Evolutionary conservation across 2,329 filamentous ascomycete genomes (phyloP).

Genomic region (Xylariaceae sp.): DNA sequence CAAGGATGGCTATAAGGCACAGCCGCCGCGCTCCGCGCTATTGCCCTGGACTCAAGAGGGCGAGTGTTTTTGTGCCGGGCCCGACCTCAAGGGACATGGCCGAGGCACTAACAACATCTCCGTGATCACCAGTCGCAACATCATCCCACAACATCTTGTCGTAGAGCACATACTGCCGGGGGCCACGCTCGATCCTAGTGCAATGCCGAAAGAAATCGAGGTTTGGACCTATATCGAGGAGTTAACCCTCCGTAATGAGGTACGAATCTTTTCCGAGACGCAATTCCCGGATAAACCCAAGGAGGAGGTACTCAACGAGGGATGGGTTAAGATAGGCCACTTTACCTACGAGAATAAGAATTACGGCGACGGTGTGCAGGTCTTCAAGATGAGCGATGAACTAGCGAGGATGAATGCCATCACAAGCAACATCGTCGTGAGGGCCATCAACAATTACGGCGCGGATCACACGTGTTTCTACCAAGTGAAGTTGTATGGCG

Average conservation of each 20-base stretch:
- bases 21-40: constrained; percentile 64
- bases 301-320: constrained; percentile 42
- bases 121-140: constrained; percentile 62
- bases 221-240: constrained; percentile 69
- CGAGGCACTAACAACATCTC: constrained; percentile 67
- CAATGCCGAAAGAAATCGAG: constrained; percentile 73
- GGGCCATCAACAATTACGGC: constrained; percentile 66
- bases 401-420: constrained; percentile 54
- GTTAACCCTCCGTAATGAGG: constrained; percentile 46
- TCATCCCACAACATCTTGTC: constrained; percentile 73
- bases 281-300: constrained; percentile 47
- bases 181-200: constrained; percentile 65
- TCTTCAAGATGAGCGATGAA: constrained; percentile 60
- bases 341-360: constrained; percentile 60
- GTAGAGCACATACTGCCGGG: constrained; percentile 73
- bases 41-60: constrained; percentile 76
- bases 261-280: constrained; percentile 51
- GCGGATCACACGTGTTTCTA: constrained; percentile 71
- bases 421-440: constrained; percentile 61
- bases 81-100: constrained; percentile 50
- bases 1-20: constrained; percentile 34
- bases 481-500: constrained; percentile 64
- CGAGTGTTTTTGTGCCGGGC: constrained; percentile 84
- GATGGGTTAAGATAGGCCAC: constrained; percentile 63
- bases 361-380: constrained; percentile 54